phyloP scores from a whole-genome alignment of 2,329 filamentous ascomycete genomes.

The Trichoderma pleuroti region DNA sequence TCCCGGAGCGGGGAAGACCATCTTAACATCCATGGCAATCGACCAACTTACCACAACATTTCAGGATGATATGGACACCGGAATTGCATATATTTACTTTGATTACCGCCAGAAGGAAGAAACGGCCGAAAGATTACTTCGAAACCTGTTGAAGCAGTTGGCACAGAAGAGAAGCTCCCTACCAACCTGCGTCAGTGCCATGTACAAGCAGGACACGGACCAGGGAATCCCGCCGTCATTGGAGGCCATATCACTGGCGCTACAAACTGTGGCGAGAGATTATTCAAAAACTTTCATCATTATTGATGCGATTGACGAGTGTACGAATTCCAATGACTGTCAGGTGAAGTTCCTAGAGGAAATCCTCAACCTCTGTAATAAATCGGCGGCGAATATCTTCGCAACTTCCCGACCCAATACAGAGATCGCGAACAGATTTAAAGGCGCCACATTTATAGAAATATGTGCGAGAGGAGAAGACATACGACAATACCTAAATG shows the following conservation, averaged over 20 bases:
- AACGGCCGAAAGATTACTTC: not conserved
- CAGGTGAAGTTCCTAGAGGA: not conserved
- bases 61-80: not conserved
- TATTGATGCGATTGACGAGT: not conserved
- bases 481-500: not conserved
- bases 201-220: not conserved
- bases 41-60: not conserved
- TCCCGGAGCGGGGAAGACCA: not conserved
- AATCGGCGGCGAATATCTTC: not conserved
- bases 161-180: not conserved
- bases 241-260: not conserved
- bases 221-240: not conserved
- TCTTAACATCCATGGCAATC: not conserved
- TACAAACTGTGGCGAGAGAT: not conserved
- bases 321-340: not conserved
- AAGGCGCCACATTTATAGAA: not conserved
- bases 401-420: not conserved
- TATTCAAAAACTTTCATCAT: not conserved
- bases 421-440: not conserved
- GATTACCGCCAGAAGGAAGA: not conserved
- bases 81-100: not conserved
- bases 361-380: not conserved
- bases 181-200: not conserved
- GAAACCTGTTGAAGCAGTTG: not conserved
- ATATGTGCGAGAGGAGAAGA: not conserved